Conservation (phyloP, 306 rosid genomes). For the Citrullus colocynthis region DNA sequence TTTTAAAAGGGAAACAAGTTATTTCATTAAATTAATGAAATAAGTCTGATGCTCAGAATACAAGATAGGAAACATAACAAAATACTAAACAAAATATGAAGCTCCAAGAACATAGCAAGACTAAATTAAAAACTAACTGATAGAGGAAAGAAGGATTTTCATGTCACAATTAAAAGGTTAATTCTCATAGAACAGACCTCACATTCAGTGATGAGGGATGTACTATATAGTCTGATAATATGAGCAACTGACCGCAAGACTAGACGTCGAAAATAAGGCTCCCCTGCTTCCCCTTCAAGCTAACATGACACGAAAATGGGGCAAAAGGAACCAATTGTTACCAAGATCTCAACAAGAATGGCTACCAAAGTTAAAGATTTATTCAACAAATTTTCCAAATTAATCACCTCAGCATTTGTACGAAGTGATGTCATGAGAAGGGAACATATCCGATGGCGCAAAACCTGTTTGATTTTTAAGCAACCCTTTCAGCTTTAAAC, state of each 20-base stretch:
- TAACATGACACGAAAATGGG: slow-evolving; percentile 20
- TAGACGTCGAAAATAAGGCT: slow-evolving; percentile 85
- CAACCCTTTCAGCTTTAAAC: slow-evolving; percentile 14
- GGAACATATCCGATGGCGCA: slow-evolving; percentile 76
- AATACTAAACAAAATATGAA: no score
- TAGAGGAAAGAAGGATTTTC: not conserved
- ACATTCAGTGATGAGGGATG: slow-evolving; percentile 89
- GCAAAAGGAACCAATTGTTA: slow-evolving; percentile 13
- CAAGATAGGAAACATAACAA: no score
- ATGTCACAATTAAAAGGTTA: not conserved
- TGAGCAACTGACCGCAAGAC: slow-evolving; percentile 98
- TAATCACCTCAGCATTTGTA: slow-evolving; percentile 73
- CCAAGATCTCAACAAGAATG: slow-evolving; percentile 12
- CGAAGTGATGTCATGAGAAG: slow-evolving; percentile 92
- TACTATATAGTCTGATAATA: slow-evolving; percentile 88
- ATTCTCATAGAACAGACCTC: slow-evolving; percentile 49
- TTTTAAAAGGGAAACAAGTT: no score
- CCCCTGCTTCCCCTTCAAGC: slow-evolving; percentile 96
- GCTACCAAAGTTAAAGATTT: not conserved
- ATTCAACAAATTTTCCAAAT: slow-evolving; percentile 14
- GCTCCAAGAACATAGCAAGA: no score
- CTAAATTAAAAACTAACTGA: no score
- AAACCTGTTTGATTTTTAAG: slow-evolving; percentile 40
- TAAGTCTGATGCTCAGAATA: no score
- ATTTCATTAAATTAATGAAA: no score